Evolutionary conservation across 2,329 filamentous ascomycete species (phyloP).

Genomic region (Phaeoacremonium minimum): DNA sequence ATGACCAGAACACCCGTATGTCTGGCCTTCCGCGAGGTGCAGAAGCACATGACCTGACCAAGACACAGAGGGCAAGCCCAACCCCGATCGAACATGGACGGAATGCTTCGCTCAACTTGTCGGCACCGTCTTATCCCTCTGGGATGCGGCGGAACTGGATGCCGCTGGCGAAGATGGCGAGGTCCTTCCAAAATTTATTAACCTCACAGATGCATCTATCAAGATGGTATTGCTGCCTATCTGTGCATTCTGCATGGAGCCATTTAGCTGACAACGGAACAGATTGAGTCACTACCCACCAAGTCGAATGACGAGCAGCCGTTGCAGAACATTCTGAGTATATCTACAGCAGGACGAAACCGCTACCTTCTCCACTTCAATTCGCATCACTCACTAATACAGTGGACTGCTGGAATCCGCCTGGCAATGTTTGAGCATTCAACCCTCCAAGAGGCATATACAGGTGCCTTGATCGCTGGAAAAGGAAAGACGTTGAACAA

Average conservation of each 20-base stretch:
- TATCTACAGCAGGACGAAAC: constrained; percentile 93
- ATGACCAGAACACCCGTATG: constrained; percentile 89
- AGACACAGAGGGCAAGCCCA: constrained; percentile 73
- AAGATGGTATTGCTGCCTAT: constrained; percentile 69
- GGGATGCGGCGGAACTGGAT: constrained; percentile 92
- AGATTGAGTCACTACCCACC: constrained; percentile 89
- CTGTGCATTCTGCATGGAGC: background rate
- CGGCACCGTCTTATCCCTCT: constrained; percentile 88
- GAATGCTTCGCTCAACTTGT: constrained; percentile 97
- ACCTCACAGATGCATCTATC: constrained; percentile 93
- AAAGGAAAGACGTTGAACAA: constrained; percentile 89
- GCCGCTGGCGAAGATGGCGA: constrained; percentile 72
- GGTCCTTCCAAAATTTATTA: constrained; percentile 67
- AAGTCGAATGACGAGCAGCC: constrained; percentile 71
- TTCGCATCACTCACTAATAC: constrained; percentile 84
- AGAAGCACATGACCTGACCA: constrained; percentile 14
- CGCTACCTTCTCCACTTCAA: constrained; percentile 96
- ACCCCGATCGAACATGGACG: constrained; percentile 82
- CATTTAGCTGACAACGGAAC: constrained; percentile 13
- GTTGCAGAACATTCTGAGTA: constrained; percentile 89
- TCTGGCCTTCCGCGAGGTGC: constrained; percentile 16
- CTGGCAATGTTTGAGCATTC: constrained; percentile 93
- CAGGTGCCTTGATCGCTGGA: constrained; percentile 88
- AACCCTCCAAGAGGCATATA: constrained; percentile 92
- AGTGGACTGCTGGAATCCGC: constrained; percentile 94